Percentiles rank a stretch among this genome's conserved stretches.
Conservation (phyloP, 169 alveolate genomes). For the Plasmodium berghei region DNA sequence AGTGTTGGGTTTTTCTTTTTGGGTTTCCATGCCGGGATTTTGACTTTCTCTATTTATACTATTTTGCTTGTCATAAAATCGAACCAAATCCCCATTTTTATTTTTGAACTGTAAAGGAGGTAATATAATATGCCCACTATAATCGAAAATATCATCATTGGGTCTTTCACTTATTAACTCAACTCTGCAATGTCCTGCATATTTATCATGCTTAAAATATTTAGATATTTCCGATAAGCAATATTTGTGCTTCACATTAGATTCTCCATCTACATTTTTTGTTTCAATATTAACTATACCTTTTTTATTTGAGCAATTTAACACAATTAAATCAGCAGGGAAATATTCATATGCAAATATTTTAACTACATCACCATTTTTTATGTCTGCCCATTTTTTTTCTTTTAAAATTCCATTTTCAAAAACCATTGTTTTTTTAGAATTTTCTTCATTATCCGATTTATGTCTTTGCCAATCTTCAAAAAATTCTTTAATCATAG, state of each 20-base stretch:
- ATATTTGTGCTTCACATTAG: conserved; percentile 92
- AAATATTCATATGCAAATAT: conserved; percentile 91
- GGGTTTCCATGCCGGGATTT: background rate
- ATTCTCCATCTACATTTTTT: conserved; percentile 94
- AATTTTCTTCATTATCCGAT: conserved; percentile 93
- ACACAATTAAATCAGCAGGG: conserved; percentile 95
- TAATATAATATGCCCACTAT: conserved; percentile 67
- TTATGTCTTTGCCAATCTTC: conserved; percentile 94
- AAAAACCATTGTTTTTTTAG: conserved; percentile 85
- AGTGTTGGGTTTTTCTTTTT: background rate
- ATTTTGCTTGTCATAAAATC: conserved; percentile 25
- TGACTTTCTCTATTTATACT: background rate
- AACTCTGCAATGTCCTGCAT: conserved; percentile 78
- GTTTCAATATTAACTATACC: conserved; percentile 94
- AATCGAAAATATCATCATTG: conserved; percentile 76
- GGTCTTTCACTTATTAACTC: conserved; percentile 81
- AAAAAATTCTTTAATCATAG: conserved; percentile 93
- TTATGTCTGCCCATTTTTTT: conserved; percentile 88
- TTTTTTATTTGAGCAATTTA: conserved; percentile 91
- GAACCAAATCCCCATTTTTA: conserved; percentile 15
- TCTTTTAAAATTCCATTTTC: conserved; percentile 81
- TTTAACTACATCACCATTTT: conserved; percentile 95
- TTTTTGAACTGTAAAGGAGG: conserved; percentile 57
- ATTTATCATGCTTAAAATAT: conserved; percentile 78
- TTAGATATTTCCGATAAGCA: conserved; percentile 83